These are phyloP conservation scores for Pyropia yezoensis DNA, from an alignment of 23 red algal genomes.

Conservation along the genomic window DNA sequence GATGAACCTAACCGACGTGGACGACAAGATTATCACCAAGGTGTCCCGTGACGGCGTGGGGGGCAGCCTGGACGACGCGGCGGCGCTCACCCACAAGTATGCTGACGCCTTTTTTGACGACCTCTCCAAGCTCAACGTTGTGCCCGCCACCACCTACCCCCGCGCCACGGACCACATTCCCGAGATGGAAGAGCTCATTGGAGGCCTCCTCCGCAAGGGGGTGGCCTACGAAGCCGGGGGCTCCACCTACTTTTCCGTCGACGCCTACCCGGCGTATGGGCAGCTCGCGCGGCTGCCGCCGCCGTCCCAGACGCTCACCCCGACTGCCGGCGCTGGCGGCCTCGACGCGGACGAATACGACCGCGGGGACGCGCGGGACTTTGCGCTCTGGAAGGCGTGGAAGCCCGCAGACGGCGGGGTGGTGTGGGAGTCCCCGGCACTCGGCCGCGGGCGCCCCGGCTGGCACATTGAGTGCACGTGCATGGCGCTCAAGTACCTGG, in stretches of 20 bases:
- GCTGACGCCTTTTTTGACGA: conserved; percentile 76
- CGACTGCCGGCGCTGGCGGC: background rate
- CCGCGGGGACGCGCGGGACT: conserved; percentile 77
- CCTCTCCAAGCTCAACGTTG: conserved; percentile 73
- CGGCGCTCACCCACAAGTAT: conserved; percentile 52
- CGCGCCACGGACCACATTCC: conserved; percentile 84
- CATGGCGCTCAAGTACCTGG: conserved; percentile 97
- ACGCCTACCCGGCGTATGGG: conserved; percentile 73
- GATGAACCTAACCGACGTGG: conserved; percentile 94
- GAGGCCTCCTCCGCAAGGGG: conserved; percentile 17
- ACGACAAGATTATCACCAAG: conserved; percentile 93
- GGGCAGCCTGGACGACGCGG: background rate
- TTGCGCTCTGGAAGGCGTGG: conserved; percentile 92
- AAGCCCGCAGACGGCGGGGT: conserved; percentile 69
- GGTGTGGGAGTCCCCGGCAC: conserved; percentile 36
- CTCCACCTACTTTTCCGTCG: conserved; percentile 76
- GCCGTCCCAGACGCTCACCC: conserved; percentile 8
- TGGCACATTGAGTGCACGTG: conserved; percentile 99
- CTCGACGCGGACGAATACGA: conserved; percentile 45
- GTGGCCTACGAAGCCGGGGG: conserved; percentile 73
- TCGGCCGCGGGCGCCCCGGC: conserved; percentile 88
- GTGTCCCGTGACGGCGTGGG: conserved; percentile 8
- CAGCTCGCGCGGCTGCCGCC: conserved; percentile 25
- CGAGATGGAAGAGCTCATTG: conserved; percentile 64
- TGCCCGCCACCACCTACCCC: conserved; percentile 87